Base-by-base conservation (phyloP, 257 asterid genomes). In the Hygrophila difformis region DNA sequence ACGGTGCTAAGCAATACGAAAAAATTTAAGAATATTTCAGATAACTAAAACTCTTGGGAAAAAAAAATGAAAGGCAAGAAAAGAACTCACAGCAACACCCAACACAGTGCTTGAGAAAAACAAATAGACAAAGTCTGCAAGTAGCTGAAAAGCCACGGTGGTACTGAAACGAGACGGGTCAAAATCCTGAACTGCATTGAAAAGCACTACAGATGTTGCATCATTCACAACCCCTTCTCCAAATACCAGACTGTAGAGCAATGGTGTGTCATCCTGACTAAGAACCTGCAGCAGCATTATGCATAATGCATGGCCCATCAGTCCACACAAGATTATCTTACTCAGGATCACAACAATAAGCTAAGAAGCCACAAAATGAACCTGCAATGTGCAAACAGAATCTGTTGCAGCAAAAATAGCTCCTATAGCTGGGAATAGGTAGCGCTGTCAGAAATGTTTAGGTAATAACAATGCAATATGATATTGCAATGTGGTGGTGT, bases 181-280 rank as follows among this genome's bases (percentile, higher is more conserved):
- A 53, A 75, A 67, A 55, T 71, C 63, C 61, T 79, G 89, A 66
- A 79, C 62, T 35, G 89, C 84, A 47, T 79, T 75, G 82, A 79
- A 79, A 63, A 79, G 76, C 70, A 79, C 89, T 51, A 79, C 80
- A n/a, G n/a, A n/a, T n/a, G n/a, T n/a, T n/a, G n/a, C n/a, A n/a
- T n/a, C n/a, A n/a, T n/a, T n/a, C n/a, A n/a, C n/a, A n/a, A n/a
- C n/a, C n/a, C n/a, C n/a, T n/a, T n/a, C n/a, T n/a, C n/a, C n/a
- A n/a, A n/a, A n/a, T n/a, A n/a, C n/a, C n/a, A n/a, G n/a, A n/a
- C n/a, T n/a, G n/a, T n/a, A n/a, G n/a, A n/a, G n/a, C 38, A 75
- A 57, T 16, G 84, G 89, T 13, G 89, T 79, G 42, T 79, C 79
- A 23, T 79, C 89, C 47, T 79, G 89, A 61, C 53, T 64, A 14